Evolutionary conservation across 2,329 filamentous ascomycete genomes (phyloP).

Genomic region (Coleophoma crateriformis): DNA sequence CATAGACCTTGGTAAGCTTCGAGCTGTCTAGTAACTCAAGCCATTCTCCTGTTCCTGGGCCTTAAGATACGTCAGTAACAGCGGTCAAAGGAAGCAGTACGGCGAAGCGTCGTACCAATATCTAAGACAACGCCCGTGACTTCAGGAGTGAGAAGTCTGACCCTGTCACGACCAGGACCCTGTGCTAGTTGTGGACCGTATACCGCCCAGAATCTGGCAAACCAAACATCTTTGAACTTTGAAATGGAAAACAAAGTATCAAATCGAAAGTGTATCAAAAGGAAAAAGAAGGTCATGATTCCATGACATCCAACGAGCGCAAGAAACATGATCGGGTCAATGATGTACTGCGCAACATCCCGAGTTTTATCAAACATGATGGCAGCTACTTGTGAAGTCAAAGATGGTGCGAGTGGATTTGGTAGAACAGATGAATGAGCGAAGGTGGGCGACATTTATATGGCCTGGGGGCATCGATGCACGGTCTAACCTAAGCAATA

Average conservation of each 20-base stretch:
- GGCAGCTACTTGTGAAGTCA: background rate
- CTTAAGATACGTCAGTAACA: slow-evolving; percentile 19
- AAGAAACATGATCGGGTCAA: slow-evolving; percentile 50
- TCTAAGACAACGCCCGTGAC: slow-evolving; percentile 33
- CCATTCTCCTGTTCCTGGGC: slow-evolving; percentile 57
- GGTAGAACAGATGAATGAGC: background rate
- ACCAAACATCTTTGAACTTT: slow-evolving; percentile 42
- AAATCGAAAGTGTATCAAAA: slow-evolving; percentile 31
- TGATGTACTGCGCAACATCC: slow-evolving; percentile 19
- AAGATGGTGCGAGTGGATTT: background rate
- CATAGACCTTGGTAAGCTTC: slow-evolving; percentile 41
- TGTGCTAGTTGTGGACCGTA: slow-evolving; percentile 45
- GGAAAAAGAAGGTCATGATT: slow-evolving; percentile 40
- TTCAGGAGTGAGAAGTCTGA: slow-evolving; percentile 34
- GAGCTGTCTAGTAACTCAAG: slow-evolving; percentile 39
- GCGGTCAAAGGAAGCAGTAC: too few relatives aligned
- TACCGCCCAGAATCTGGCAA: slow-evolving; percentile 53
- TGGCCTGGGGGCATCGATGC: background rate
- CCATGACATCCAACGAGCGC: slow-evolving; percentile 40
- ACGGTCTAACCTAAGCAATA: too few relatives aligned
- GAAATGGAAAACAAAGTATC: slow-evolving; percentile 34
- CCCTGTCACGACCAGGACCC: slow-evolving; percentile 29
- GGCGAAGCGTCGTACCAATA: slow-evolving; percentile 40
- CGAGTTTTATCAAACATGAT: background rate
- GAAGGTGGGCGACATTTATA: background rate